Percentiles rank a stretch among this genome's conserved stretches.
Conservation (phyloP, 768 basidiomycete genomes). For the Rhizopogon sp. region DNA sequence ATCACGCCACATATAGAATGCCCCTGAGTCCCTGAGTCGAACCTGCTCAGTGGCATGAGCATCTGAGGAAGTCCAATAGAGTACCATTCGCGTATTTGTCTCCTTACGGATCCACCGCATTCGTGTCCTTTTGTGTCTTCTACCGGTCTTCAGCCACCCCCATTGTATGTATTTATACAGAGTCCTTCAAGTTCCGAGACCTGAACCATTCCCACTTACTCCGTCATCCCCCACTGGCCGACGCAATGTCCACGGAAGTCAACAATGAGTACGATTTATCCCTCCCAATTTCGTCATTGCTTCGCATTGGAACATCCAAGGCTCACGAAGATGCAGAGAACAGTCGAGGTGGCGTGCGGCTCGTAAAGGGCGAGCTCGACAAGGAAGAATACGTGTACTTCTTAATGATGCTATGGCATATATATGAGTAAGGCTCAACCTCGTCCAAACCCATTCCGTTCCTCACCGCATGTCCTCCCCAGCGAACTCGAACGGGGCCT, state of each 20-base stretch:
- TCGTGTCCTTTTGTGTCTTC: too few relatives aligned
- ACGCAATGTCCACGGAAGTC: neutral
- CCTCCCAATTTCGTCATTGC: conserved; percentile 30
- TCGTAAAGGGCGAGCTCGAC: conserved; percentile 54
- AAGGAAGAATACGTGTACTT: conserved; percentile 65
- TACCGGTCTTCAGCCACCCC: too few relatives aligned
- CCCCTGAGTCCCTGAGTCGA: too few relatives aligned
- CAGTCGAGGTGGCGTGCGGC: conserved; percentile 50
- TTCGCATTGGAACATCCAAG: conserved; percentile 33
- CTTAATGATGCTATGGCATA: conserved; percentile 73
- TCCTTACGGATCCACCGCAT: too few relatives aligned
- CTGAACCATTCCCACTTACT: too few relatives aligned
- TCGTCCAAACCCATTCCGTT: neutral
- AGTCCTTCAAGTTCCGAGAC: too few relatives aligned
- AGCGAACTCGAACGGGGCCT: conserved; percentile 56
- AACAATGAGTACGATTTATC: conserved; percentile 16
- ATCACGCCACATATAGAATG: too few relatives aligned
- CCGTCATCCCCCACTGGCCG: too few relatives aligned
- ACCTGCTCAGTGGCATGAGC: too few relatives aligned
- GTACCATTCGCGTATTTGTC: too few relatives aligned
- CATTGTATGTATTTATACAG: too few relatives aligned
- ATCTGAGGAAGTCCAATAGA: too few relatives aligned
- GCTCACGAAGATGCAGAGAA: conserved; percentile 57
- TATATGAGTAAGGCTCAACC: conserved; percentile 58
- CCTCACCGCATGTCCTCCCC: neutral